Percentiles rank a stretch among this genome's conserved stretches.
Conservation (phyloP, 192 early-diverging fungal genomes). For the Lunasporangiospora selenospora region DNA sequence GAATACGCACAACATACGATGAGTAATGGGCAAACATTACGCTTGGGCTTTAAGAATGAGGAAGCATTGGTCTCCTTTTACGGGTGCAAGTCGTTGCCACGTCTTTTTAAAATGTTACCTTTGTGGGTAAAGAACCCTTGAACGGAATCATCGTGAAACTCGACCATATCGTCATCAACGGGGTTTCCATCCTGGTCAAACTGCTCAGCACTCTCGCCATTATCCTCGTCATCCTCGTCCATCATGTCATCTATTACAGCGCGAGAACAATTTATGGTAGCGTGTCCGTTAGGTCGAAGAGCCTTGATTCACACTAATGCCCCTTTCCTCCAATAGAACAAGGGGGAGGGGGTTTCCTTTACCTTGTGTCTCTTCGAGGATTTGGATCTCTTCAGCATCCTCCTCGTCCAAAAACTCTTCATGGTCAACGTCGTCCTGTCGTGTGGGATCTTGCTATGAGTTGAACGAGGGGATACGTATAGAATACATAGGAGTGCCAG, state of each 20-base stretch:
- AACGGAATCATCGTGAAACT: slow-evolving; percentile 83
- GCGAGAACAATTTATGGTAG: neutral
- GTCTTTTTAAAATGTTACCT: too few relatives aligned
- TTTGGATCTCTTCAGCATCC: slow-evolving; percentile 57
- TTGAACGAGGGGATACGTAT: too few relatives aligned
- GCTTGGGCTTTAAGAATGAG: too few relatives aligned
- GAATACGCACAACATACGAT: too few relatives aligned
- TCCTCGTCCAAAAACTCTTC: slow-evolving; percentile 58
- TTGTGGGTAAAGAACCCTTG: slow-evolving; percentile 92
- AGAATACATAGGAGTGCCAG: too few relatives aligned
- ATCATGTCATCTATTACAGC: slow-evolving; percentile 46
- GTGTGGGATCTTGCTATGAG: slow-evolving; percentile 45
- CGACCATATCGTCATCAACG: slow-evolving; percentile 61
- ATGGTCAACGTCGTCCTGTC: slow-evolving; percentile 56
- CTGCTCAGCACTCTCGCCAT: slow-evolving; percentile 49
- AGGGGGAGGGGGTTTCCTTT: slow-evolving; percentile 41
- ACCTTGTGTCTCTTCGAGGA: slow-evolving; percentile 56
- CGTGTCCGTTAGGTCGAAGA: neutral
- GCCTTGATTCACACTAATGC: neutral
- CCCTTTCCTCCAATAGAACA: neutral
- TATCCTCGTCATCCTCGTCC: slow-evolving; percentile 52
- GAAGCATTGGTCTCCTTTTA: too few relatives aligned
- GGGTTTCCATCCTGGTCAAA: slow-evolving; percentile 56
- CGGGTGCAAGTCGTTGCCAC: too few relatives aligned
- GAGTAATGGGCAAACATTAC: too few relatives aligned